Percentiles rank a stretch among this genome's conserved stretches.
These are phyloP conservation scores for Chalciporus sphaerocephalus DNA, from an alignment of 768 basidiomycete species.

Conservation along the genomic window DNA sequence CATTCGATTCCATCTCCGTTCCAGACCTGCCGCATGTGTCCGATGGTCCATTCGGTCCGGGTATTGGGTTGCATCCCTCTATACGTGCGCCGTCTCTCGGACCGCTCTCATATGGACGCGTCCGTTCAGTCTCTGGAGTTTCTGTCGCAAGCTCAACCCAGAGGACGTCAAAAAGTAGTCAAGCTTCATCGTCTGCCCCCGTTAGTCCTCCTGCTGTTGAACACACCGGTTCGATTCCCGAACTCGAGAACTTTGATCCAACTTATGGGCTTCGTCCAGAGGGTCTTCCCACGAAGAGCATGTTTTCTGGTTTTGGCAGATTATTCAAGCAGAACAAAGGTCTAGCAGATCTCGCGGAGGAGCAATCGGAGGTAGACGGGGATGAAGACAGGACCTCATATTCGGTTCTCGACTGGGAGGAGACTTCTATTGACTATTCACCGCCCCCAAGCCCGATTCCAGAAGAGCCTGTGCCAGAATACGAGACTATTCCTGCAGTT, in stretches of 20 bases:
- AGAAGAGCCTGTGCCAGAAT: slow-evolving; percentile 53
- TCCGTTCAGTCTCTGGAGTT: slow-evolving; percentile 40
- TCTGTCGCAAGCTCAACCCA: slow-evolving; percentile 36
- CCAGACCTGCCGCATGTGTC: slow-evolving; percentile 35
- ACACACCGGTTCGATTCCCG: slow-evolving; percentile 31
- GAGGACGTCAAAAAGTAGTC: slow-evolving; percentile 20
- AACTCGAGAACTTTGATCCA: slow-evolving; percentile 87
- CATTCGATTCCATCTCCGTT: slow-evolving; percentile 39
- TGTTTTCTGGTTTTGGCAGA: slow-evolving; percentile 73
- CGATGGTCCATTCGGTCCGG: slow-evolving; percentile 12
- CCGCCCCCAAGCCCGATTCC: slow-evolving; percentile 42
- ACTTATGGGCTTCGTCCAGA: slow-evolving; percentile 95
- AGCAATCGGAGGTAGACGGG: slow-evolving; percentile 40
- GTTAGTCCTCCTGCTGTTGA: slow-evolving; percentile 19
- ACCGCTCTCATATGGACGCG: slow-evolving; percentile 20
- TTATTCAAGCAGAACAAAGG: slow-evolving; percentile 66
- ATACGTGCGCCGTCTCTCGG: slow-evolving; percentile 21
- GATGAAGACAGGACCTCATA: slow-evolving; percentile 43
- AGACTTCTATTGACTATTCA: slow-evolving; percentile 44
- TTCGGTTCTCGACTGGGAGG: slow-evolving; percentile 70
- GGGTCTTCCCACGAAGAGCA: slow-evolving; percentile 78
- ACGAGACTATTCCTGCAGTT: slow-evolving; percentile 87
- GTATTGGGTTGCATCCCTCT: slow-evolving; percentile 23
- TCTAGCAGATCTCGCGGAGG: slow-evolving; percentile 78
- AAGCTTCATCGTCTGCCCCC: slow-evolving; percentile 19